Percentiles rank a stretch among this genome's conserved stretches.
Evolutionary conservation across 345 rosid genomes (phyloP).

Genomic region (Murraya koenigii): DNA sequence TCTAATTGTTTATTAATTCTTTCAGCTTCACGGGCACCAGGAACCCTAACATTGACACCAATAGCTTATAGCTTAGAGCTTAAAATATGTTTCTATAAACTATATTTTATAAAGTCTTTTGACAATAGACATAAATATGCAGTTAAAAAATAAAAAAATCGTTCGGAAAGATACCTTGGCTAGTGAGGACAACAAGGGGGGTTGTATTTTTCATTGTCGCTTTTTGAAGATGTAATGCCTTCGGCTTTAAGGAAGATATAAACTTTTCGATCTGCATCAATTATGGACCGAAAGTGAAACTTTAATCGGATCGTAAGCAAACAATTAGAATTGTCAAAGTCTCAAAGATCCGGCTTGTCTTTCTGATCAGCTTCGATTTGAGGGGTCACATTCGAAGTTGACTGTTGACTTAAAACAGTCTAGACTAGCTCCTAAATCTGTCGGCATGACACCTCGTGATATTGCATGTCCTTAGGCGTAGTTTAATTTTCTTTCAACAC

Average conservation of each 20-base stretch:
- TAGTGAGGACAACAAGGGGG: not conserved
- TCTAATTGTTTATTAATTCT: not conserved
- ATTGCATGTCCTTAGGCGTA: no score
- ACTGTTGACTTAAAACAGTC: no score
- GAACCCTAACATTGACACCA: not conserved
- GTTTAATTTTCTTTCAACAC: no score
- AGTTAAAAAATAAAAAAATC: not conserved
- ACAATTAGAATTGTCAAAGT: not conserved
- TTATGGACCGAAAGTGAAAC: conserved; percentile 21
- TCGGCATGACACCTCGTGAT: no score
- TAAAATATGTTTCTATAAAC: not conserved
- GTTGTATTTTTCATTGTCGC: no score
- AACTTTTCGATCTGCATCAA: not conserved
- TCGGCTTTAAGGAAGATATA: not conserved
- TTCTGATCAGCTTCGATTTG: not conserved
- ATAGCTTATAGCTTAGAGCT: not conserved
- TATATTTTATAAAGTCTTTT: not conserved
- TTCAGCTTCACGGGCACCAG: not conserved
- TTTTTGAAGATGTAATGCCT: not conserved
- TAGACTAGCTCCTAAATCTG: no score
- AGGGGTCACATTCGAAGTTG: no score
- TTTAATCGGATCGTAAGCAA: not conserved
- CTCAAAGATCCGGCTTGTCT: conserved; percentile 5
- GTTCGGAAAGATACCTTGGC: not conserved
- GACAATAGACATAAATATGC: not conserved